phyloP scores from a whole-genome alignment of 768 basidiomycete species.

The Vishniacozyma victoriae region DNA sequence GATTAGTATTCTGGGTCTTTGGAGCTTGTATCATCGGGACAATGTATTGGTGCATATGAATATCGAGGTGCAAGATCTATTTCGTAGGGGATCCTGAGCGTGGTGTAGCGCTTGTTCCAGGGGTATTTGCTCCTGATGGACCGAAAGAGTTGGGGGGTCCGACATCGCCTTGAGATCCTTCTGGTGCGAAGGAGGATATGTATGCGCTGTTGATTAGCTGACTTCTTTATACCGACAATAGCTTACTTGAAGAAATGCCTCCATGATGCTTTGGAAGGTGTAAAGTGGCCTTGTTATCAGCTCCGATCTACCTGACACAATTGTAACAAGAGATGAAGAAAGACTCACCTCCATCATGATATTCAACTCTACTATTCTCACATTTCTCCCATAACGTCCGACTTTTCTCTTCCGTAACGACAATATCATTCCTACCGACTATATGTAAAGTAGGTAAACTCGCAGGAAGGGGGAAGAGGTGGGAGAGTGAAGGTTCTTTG shows the following conservation, averaged over 20 bases:
- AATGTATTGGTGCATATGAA: too few species aligned
- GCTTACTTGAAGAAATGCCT: conserved; percentile 38
- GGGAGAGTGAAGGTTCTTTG: conserved; percentile 16
- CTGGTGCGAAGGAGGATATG: conserved; percentile 37
- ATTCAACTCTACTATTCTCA: conserved; percentile 33
- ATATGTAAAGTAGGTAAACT: conserved; percentile 36
- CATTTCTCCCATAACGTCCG: conserved; percentile 32
- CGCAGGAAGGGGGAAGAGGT: conserved; percentile 39
- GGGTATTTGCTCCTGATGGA: conserved; percentile 30
- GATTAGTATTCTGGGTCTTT: neutral
- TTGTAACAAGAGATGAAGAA: neutral
- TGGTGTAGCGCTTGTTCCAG: conserved; percentile 3
- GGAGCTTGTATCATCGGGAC: too few species aligned
- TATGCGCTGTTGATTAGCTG: conserved; percentile 30
- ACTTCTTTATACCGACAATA: neutral
- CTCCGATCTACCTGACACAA: neutral
- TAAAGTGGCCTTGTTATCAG: conserved; percentile 31
- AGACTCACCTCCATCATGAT: conserved; percentile 39
- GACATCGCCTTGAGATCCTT: conserved; percentile 39
- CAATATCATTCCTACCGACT: conserved; percentile 38
- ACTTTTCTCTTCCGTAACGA: conserved; percentile 41
- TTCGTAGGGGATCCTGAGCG: conserved; percentile 5
- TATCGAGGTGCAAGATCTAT: too few species aligned
- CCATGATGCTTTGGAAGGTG: conserved; percentile 40
- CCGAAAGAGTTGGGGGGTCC: conserved; percentile 30